Conservation (phyloP, 1,284 basidiomycete species). For the Paramarasmius palmivorus region DNA sequence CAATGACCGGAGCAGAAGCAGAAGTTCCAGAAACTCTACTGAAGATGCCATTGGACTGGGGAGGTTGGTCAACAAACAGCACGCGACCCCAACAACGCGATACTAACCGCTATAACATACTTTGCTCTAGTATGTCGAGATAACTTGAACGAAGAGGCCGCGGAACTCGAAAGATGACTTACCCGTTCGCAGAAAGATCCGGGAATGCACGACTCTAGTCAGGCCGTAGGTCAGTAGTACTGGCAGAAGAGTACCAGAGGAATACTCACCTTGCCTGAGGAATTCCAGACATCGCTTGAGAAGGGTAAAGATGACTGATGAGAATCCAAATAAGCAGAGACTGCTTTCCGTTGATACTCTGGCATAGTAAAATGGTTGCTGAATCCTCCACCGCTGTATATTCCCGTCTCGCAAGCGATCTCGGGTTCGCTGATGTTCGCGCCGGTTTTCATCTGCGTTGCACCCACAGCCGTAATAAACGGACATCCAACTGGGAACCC, state of each 20-base stretch:
- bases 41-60: slow-evolving; percentile 25
- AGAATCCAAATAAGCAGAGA: slow-evolving; percentile 24
- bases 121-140: not conserved
- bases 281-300: slow-evolving; percentile 25
- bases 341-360: slow-evolving; percentile 34
- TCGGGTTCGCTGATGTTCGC: slow-evolving; percentile 41
- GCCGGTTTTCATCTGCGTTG: slow-evolving; percentile 48
- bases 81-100: no score
- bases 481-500: slow-evolving; percentile 59
- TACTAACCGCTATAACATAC: slow-evolving; percentile 10
- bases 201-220: slow-evolving; percentile 30
- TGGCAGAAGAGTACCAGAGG: not conserved
- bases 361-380: slow-evolving; percentile 40
- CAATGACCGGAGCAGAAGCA: slow-evolving; percentile 52
- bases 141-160: not conserved
- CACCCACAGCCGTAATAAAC: slow-evolving; percentile 57
- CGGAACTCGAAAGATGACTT: slow-evolving; percentile 11
- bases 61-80: slow-evolving; percentile 34
- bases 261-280: slow-evolving; percentile 25
- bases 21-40: slow-evolving; percentile 49
- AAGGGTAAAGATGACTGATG: slow-evolving; percentile 20
- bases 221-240: not conserved
- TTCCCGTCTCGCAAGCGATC: slow-evolving; percentile 41
- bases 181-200: slow-evolving; percentile 36
- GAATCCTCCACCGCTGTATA: slow-evolving; percentile 47